Conservation (phyloP, 2,329 filamentous ascomycete species). For the Penicillium sp. region DNA sequence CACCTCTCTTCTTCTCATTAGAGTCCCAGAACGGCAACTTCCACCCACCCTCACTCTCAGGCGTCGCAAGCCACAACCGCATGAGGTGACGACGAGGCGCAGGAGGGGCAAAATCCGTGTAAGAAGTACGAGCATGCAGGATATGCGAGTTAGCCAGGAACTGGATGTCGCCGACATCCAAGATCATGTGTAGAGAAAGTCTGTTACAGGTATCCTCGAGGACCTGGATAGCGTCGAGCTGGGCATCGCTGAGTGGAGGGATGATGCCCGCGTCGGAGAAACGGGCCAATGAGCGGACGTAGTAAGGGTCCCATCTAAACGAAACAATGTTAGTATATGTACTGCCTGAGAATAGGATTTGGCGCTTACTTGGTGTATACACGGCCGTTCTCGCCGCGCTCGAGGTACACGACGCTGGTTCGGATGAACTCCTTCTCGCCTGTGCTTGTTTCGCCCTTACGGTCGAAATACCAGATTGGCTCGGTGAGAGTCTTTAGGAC, state of each 20-base stretch:
- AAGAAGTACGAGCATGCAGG: slow-evolving; percentile 77
- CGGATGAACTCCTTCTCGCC: slow-evolving; percentile 75
- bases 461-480: slow-evolving; percentile 89
- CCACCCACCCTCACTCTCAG: slow-evolving; percentile 82
- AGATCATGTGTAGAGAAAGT: slow-evolving; percentile 77
- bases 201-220: slow-evolving; percentile 75
- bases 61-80: slow-evolving; percentile 80
- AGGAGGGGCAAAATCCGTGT: slow-evolving; percentile 69
- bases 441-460: slow-evolving; percentile 76
- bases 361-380: slow-evolving; percentile 68
- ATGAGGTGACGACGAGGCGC: slow-evolving; percentile 74
- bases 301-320: slow-evolving; percentile 78
- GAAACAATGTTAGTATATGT: slow-evolving; percentile 15
- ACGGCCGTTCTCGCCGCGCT: slow-evolving; percentile 64
- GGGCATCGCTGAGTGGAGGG: slow-evolving; percentile 68
- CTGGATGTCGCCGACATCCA: slow-evolving; percentile 86
- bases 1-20: slow-evolving; percentile 80
- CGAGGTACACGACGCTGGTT: slow-evolving; percentile 73
- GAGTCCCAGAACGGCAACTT: slow-evolving; percentile 78
- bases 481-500: slow-evolving; percentile 72
- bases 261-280: slow-evolving; percentile 74
- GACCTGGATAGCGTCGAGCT: slow-evolving; percentile 66
- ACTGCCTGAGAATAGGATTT: background rate
- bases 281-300: slow-evolving; percentile 70
- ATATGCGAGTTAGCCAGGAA: slow-evolving; percentile 80